Evolutionary conservation across 441 rosid species (phyloP).

Genomic region (Isatis lusitanica): DNA sequence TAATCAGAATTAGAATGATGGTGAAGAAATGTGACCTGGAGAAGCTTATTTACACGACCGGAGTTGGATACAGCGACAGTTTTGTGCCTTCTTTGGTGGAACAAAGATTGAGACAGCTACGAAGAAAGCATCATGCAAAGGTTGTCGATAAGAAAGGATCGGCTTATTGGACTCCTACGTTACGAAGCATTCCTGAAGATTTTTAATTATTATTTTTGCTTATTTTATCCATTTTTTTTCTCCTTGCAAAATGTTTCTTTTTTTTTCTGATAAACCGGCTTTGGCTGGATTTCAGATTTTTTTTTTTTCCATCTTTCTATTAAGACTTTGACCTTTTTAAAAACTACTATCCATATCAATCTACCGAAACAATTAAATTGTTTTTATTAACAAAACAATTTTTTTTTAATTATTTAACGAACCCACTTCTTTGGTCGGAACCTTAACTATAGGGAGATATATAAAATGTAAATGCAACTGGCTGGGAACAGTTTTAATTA

Average conservation of each 20-base stretch:
- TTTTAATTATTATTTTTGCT: background rate
- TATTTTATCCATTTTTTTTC: too few relatives aligned
- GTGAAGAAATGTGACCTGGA: slow-evolving; percentile 12
- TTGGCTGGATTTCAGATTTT: background rate
- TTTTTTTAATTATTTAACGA: too few relatives aligned
- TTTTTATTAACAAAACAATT: too few relatives aligned
- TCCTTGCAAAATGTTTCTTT: background rate
- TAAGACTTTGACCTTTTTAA: background rate
- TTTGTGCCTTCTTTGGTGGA: background rate
- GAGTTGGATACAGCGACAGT: background rate
- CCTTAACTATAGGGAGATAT: background rate
- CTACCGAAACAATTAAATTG: background rate
- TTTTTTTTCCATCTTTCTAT: background rate
- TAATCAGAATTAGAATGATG: background rate
- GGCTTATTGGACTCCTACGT: background rate
- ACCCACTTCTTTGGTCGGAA: background rate
- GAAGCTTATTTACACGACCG: background rate
- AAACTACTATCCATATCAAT: background rate
- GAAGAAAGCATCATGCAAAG: slow-evolving; percentile 1
- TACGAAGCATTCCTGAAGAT: slow-evolving; percentile 21
- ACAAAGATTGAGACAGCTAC: slow-evolving; percentile 5
- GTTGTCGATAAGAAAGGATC: background rate
- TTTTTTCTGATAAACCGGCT: background rate
- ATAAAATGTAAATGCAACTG: background rate
- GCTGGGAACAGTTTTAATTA: background rate